Conservation (phyloP, 768 basidiomycete genomes). For the Lepiota venenata region DNA sequence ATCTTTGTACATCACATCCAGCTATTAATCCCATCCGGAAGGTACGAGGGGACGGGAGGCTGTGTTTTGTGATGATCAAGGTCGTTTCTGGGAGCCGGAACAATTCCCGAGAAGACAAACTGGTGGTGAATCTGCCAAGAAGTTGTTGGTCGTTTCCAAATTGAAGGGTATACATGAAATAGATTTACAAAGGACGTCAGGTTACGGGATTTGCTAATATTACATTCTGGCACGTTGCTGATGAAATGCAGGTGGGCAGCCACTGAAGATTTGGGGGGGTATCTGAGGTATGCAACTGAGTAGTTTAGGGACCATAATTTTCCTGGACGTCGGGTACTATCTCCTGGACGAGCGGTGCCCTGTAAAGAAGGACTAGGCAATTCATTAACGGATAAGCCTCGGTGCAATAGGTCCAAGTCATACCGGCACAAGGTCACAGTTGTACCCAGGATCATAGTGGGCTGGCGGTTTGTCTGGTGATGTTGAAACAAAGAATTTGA, state of each 20-base stretch:
- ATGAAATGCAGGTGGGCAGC: not conserved
- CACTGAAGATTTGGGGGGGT: not conserved
- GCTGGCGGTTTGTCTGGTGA: conserved; percentile 38
- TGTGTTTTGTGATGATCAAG: conserved; percentile 10
- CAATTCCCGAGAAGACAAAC: conserved; percentile 6
- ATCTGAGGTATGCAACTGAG: not conserved
- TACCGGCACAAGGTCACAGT: conserved; percentile 12
- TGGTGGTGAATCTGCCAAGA: conserved; percentile 8
- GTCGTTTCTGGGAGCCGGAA: conserved; percentile 9
- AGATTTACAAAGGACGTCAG: conserved; percentile 10
- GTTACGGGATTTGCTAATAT: conserved; percentile 10
- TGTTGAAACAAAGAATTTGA: conserved; percentile 50
- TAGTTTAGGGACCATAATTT: not conserved
- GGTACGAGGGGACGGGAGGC: not conserved
- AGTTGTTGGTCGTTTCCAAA: conserved; percentile 5
- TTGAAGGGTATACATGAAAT: conserved; percentile 10
- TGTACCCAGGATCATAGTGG: conserved; percentile 18
- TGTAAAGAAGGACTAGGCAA: conserved; percentile 1
- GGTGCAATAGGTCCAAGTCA: not conserved
- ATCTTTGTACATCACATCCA: conserved; percentile 9
- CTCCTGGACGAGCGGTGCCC: not conserved
- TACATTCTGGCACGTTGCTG: conserved; percentile 9
- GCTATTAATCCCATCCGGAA: conserved; percentile 9
- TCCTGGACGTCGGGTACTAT: not conserved
- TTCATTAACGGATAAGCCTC: not conserved